Base-by-base conservation (phyloP, 345 rosid genomes). In the Moricandia moricandioides region DNA sequence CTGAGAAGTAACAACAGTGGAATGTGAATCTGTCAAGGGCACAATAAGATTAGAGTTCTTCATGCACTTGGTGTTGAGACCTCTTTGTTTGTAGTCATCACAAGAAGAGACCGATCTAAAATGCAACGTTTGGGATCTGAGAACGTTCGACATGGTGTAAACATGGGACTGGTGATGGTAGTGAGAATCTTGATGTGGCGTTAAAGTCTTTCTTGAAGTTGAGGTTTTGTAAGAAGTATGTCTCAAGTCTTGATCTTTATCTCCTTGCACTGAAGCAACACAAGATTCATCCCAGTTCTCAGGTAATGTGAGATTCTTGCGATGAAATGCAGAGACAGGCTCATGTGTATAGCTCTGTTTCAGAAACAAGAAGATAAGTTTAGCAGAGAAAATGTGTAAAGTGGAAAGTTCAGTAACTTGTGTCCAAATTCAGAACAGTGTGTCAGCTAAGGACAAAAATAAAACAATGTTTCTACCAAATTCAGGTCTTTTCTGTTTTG, bases 271-370 rank as follows among this genome's bases (percentile, higher is more conserved):
- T 6, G 84, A 55, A 24, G 82, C 87, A 78, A 70, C 55, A 72
- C 66, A 49, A 79, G 60, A 88, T 4, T 87, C 98, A 49, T 90
- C 93, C 97, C 96, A 90, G 31, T 43, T 83, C 77, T 74, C 96
- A 66, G 95, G 82, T 82, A 85, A 52, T 59, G 83, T 75, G 77
- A 76, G 86, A 76, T 82, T 85, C 69, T 82, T 87, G 21, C 72
- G 90, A 70, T 82, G 83, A 72, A 82, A 83, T 31, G 83, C 87
- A 4, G 89, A 63, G 11, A 83, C 65, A 5, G 86, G 76, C 78
- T 90, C 97, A 67, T 88, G 96, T 33, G 85, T 97, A 69, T 95
- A 95, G 82, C 93, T 90, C 99, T 95, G 89, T 76, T 75, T 59
- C 71, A 54, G 69, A 17, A 70, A 4, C 74, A 62, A 55, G 30